These are phyloP conservation scores for Aureobasidium subglaciale DNA, from an alignment of 2,329 filamentous ascomycete species.

Conservation along the genomic window DNA sequence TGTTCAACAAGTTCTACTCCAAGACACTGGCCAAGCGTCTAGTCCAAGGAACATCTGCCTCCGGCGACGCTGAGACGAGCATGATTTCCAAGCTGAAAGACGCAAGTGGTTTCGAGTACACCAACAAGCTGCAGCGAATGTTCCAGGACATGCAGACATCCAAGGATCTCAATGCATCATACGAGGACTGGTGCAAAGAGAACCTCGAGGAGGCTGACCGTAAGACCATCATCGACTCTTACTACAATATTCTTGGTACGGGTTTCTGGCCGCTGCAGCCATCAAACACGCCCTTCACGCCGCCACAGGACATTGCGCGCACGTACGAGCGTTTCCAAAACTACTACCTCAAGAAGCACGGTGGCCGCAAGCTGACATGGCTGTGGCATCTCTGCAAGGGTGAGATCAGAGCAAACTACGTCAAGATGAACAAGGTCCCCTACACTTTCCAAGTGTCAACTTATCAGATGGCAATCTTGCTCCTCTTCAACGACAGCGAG, in stretches of 20 bases:
- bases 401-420: slow-evolving; percentile 89
- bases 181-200: slow-evolving; percentile 68
- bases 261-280: slow-evolving; percentile 94
- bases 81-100: slow-evolving; percentile 99
- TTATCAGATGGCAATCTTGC: slow-evolving; percentile 92
- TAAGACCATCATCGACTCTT: slow-evolving; percentile 71
- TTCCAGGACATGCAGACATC: slow-evolving; percentile 99
- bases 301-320: slow-evolving; percentile 74
- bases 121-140: slow-evolving; percentile 98
- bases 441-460: slow-evolving; percentile 97
- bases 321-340: slow-evolving; percentile 84
- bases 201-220: slow-evolving; percentile 57
- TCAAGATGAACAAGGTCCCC: slow-evolving; percentile 77
- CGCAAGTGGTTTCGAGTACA: slow-evolving; percentile 97
- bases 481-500: slow-evolving; percentile 91
- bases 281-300: slow-evolving; percentile 80
- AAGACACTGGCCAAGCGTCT: slow-evolving; percentile 91
- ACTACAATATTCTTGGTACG: slow-evolving; percentile 88
- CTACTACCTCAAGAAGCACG: slow-evolving; percentile 96
- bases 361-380: slow-evolving; percentile 93
- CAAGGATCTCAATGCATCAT: slow-evolving; percentile 87
- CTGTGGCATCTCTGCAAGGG: slow-evolving; percentile 98
- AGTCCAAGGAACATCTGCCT: slow-evolving; percentile 91
- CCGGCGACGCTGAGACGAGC: slow-evolving; percentile 93
- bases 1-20: slow-evolving; percentile 99